Evolutionary conservation across 2,329 filamentous ascomycete species (phyloP).

Genomic region (Botrytis galanthina): DNA sequence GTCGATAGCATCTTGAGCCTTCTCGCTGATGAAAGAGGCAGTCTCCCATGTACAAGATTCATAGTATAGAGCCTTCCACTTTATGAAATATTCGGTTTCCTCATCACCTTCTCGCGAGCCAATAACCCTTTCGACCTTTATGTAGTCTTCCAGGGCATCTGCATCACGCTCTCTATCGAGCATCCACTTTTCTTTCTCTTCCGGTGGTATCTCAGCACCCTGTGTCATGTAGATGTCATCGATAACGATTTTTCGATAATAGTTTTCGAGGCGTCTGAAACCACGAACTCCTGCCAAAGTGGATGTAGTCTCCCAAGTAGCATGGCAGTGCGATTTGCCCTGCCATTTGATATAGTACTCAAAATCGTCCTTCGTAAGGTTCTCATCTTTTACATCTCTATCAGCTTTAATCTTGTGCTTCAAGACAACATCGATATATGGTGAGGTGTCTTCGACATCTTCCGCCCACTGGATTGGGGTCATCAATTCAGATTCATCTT

Average conservation of each 20-base stretch:
- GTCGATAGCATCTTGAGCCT: conserved; percentile 88
- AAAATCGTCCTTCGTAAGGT: conserved; percentile 69
- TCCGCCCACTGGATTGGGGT: conserved; percentile 69
- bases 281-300: conserved; percentile 75
- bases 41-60: conserved; percentile 94
- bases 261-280: conserved; percentile 89
- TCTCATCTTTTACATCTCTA: conserved; percentile 53
- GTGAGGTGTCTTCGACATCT: conserved; percentile 71
- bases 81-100: conserved; percentile 85
- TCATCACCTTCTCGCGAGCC: conserved; percentile 76
- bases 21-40: conserved; percentile 68
- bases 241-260: conserved; percentile 79
- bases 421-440: conserved; percentile 87
- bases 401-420: conserved; percentile 79
- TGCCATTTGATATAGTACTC: conserved; percentile 97
- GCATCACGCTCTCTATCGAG: conserved; percentile 91
- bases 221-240: conserved; percentile 75
- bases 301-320: conserved; percentile 86
- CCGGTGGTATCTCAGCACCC: conserved; percentile 71
- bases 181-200: conserved; percentile 90
- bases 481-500: conserved; percentile 61
- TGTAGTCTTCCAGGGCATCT: conserved; percentile 85
- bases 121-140: conserved; percentile 90
- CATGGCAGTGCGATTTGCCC: conserved; percentile 89
- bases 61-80: conserved; percentile 94